Percentiles rank a stretch among this genome's conserved stretches.
phyloP scores from a whole-genome alignment of 495 filamentous ascomycete species.

The Staphylotrichum longicolle region DNA sequence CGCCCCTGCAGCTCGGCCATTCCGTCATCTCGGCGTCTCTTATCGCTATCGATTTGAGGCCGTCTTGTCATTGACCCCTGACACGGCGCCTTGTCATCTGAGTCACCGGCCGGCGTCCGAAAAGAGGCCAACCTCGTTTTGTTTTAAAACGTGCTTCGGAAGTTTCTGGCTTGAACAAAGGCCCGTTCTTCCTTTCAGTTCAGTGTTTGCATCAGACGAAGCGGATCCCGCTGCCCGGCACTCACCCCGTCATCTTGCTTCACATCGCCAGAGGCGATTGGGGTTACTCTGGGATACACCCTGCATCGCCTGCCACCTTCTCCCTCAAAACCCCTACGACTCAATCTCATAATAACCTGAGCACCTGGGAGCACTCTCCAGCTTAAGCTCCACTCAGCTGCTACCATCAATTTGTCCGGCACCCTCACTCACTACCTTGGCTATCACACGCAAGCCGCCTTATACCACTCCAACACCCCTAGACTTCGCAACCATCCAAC shows the following conservation, averaged over 20 bases:
- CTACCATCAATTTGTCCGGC: too few relatives aligned
- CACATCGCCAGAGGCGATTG: too few relatives aligned
- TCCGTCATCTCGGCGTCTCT: constrained; percentile 17
- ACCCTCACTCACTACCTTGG: too few relatives aligned
- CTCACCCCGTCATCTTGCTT: neutral
- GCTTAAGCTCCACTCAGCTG: too few relatives aligned
- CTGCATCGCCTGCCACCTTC: neutral
- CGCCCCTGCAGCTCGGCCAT: constrained; percentile 10
- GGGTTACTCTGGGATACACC: too few relatives aligned
- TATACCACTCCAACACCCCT: neutral
- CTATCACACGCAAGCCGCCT: too few relatives aligned
- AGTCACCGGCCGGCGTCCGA: constrained; percentile 23
- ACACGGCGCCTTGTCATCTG: constrained; percentile 16
- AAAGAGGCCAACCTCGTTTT: constrained; percentile 12
- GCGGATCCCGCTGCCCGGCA: neutral
- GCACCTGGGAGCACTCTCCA: too few relatives aligned
- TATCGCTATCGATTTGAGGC: constrained; percentile 14
- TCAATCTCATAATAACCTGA: too few relatives aligned
- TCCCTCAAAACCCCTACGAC: neutral
- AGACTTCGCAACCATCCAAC: neutral
- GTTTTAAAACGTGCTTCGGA: constrained; percentile 1
- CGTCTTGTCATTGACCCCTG: constrained; percentile 9
- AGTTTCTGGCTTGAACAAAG: neutral
- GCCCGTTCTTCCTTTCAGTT: neutral
- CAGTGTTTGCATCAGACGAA: neutral